These are phyloP conservation scores for Metahyphopichia silvanorum DNA, from an alignment of 805 yeast genomes.

Conservation along the genomic window DNA sequence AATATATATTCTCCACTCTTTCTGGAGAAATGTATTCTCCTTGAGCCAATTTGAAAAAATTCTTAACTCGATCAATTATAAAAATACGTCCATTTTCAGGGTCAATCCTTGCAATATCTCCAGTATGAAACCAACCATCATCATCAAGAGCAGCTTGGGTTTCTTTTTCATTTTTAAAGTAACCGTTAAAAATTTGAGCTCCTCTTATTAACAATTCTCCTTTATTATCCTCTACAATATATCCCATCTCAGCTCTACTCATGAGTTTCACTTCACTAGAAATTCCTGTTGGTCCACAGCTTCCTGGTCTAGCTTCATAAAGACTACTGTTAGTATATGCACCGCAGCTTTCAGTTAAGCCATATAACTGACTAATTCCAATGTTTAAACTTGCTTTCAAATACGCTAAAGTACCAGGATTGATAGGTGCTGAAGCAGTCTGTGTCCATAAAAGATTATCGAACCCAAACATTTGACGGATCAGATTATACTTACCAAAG, in stretches of 20 bases:
- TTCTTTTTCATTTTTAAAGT: conserved; percentile 55
- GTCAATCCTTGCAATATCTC: conserved; percentile 56
- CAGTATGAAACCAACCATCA: conserved; percentile 55
- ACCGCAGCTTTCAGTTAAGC: conserved; percentile 27
- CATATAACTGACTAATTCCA: conserved; percentile 33
- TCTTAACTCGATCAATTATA: conserved; percentile 73
- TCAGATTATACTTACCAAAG: conserved; percentile 21
- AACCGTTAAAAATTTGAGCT: conserved; percentile 55
- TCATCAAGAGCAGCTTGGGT: conserved; percentile 53
- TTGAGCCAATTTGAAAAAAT: conserved; percentile 62
- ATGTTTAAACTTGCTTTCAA: conserved; percentile 22
- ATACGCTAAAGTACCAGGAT: conserved; percentile 19
- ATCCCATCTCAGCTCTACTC: conserved; percentile 15
- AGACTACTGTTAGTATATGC: conserved; percentile 14
- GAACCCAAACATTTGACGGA: conserved; percentile 27
- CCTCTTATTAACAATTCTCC: conserved; percentile 61
- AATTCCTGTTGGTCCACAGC: conserved; percentile 19
- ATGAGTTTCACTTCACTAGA: conserved; percentile 17
- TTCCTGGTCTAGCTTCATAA: conserved; percentile 21
- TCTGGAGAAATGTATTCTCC: conserved; percentile 71
- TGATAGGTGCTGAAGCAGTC: conserved; percentile 32
- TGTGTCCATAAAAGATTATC: conserved; percentile 20
- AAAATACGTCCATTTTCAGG: conserved; percentile 51
- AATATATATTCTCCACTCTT: conserved; percentile 63
- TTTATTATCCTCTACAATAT: conserved; percentile 10